Evolutionary conservation across 177 flowering plant genomes (phyloP), one percentile per base, ranked within the genome.

Genomic region (Vitis hybrid): DNA sequence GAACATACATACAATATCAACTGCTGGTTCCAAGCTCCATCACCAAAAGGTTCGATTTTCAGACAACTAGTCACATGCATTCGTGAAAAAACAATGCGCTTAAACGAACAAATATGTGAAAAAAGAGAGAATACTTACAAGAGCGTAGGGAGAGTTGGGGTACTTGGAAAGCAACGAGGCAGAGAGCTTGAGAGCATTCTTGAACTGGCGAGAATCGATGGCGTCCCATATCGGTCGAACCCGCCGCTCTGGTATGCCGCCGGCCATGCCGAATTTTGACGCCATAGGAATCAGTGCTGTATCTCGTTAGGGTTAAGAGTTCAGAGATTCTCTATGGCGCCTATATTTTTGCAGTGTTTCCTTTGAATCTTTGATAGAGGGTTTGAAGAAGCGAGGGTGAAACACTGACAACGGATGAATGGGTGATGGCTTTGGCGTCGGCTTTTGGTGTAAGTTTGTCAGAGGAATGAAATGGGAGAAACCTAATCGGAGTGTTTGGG

Each of bases 151-250:
- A 55, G 94, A 87, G 34, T 83, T 86, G n/a, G 93, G 95, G 61
- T 73, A 77, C 69, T 93, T 95, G 57, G 93, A 2, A 23, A 93
- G 91, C 48, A 95, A 82, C 7, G 91, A 10, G 12, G 85, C 65
- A 34, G 83, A 79, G 60, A 71, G 90, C 80, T 95, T 95, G 65
- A 88, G 88, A 66, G 97, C 99, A 45, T 70, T 75, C 80, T 91
- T 95, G 84, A 83, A 95, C 85, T 91, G 98, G 6, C 94, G 91
- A 64, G 97, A 88, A 70, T 95, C 99, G 70, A 91, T 83, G 58
- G 98, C 98, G 67, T 94, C 99, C 98, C 97, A 91, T 12, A 95
- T 87, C 23, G 98, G 97, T 30, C 99, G 92, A 65, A 91, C 87
- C 14, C 92, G 79, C n/a, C 99, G 94, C 83, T 95, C 99, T 69